Evolutionary conservation across 176 grass and related monocot species (phyloP), one percentile per base, ranked within the genome.

Genomic region (Carex kokanica): DNA sequence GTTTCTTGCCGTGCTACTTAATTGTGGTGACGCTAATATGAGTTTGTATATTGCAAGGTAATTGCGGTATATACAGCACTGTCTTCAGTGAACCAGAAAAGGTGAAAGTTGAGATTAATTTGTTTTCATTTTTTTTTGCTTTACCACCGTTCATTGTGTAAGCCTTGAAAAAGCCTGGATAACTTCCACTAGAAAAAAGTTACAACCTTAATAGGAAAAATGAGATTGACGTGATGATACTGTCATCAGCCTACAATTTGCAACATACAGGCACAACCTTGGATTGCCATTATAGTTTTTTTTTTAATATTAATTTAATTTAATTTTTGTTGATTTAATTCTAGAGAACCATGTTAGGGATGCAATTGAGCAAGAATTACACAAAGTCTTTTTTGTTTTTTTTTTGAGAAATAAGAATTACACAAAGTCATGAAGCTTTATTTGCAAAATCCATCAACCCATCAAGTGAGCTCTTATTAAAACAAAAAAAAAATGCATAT

Each of bases 371-470:
- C 61, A 99, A 92, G 97, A 94, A 41, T 73, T 99, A 81, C 93
- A 34, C 3, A 34, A 34, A 34, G 32, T 34, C 32, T 34, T 34
- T 34, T 3, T 34, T 34, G n/a, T 34, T 34, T 34, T 34, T 27
- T 34, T 34, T 34, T 34, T 34, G 32, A 34, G 32, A 34, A 34
- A 34, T 34, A 34, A 34, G 32, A 34, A 34, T 34, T 34, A 34
- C 32, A 34, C 3, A 34, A 88, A 82, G 85, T 90, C 77, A 92
- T 93, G 91, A 86, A 81, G 7, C 74, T 99, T 75, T 99, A 99
- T 92, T 87, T 99, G 78, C 93, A 95, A 90, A 99, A 99, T 80
- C 91, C 85, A 53, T 96, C 93, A 55, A 99, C 93, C 97, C 24
- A 99, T 99, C 80, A 96, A 92, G 92, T 98, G 87, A 94, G 84